Base-by-base conservation (phyloP, 2,329 filamentous ascomycete species). In the Calycina herbarum region DNA sequence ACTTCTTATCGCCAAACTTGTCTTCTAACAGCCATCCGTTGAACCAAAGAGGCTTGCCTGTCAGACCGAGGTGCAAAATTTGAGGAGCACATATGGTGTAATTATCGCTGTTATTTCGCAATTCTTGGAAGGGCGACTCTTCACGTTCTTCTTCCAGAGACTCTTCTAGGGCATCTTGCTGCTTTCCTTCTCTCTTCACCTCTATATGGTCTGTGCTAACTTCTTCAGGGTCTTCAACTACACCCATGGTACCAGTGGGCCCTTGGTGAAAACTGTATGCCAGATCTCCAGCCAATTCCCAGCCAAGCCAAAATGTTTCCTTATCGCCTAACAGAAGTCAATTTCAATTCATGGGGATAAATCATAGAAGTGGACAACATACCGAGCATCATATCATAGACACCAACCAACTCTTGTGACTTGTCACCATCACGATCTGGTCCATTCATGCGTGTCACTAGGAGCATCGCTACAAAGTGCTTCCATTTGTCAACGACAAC, bases 361-460 rank as follows among this genome's bases (percentile, higher is more conserved):
- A 79, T 80, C 10, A 78, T 73, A 31, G 78, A 51, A 51, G n/a
- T 11, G 45, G 20, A 27, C 6, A 51, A 51, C 45, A 10, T 51
- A 51, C 45, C 45, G n/a, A 24, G n/a, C n/a, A 51, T 24, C 45
- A 51, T 51, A 20, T 51, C 45, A 24, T 51, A 51, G 11, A 51
- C 10, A 51, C 45, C 45, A 11, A 11, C 20, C 45, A 24, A 11
- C 7, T 24, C 45, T 27, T 51, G 27, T 51, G 45, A 24, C 10
- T 51, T 51, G n/a, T 51, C 45, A 27, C 45, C 45, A 24, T 51
- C 45, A 27, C 72, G 3, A 80, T 76, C 0, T 80, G 76, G 0
- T 81, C 79, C 0, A 66, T 69, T 6, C 75, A 70, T 1, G 76
- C 77, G 61, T 82, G 82, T 68, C 82, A 80, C 81, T 80, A 82